phyloP scores from a whole-genome alignment of 495 filamentous ascomycete species.

The Copromyces sp. region DNA sequence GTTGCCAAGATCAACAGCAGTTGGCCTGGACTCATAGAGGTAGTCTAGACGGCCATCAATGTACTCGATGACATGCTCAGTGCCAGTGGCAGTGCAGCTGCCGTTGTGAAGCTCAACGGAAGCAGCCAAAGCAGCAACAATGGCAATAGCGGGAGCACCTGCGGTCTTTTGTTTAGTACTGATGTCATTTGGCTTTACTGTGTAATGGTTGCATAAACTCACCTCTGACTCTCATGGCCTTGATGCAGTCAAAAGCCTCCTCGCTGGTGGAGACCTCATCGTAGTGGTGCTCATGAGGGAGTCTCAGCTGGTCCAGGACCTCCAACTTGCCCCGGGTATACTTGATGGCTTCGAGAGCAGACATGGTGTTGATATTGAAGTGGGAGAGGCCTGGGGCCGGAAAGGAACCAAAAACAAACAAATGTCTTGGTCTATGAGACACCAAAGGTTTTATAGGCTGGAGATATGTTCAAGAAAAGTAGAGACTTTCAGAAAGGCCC shows the following conservation, averaged over 20 bases:
- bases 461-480: neutral
- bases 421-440: neutral
- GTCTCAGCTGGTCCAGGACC: conserved; percentile 80
- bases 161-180: conserved; percentile 22
- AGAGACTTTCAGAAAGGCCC: neutral
- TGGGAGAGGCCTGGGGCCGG: neutral
- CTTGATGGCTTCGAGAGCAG: conserved; percentile 72
- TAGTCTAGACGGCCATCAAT: conserved; percentile 70
- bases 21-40: conserved; percentile 77
- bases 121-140: conserved; percentile 82
- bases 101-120: conserved; percentile 60
- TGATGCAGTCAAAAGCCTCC: conserved; percentile 88
- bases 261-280: conserved; percentile 61
- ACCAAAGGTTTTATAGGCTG: neutral
- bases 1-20: conserved; percentile 88
- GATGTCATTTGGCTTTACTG: neutral
- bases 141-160: conserved; percentile 90
- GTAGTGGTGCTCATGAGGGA: conserved; percentile 80
- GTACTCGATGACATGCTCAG: conserved; percentile 52
- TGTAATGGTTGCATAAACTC: neutral
- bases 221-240: conserved; percentile 70
- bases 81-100: conserved; percentile 29
- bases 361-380: conserved; percentile 21
- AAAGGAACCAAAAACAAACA: neutral
- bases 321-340: conserved; percentile 67